Conservation (phyloP, 352 stramenopile genomes). For the Phytopythium delawarense region DNA sequence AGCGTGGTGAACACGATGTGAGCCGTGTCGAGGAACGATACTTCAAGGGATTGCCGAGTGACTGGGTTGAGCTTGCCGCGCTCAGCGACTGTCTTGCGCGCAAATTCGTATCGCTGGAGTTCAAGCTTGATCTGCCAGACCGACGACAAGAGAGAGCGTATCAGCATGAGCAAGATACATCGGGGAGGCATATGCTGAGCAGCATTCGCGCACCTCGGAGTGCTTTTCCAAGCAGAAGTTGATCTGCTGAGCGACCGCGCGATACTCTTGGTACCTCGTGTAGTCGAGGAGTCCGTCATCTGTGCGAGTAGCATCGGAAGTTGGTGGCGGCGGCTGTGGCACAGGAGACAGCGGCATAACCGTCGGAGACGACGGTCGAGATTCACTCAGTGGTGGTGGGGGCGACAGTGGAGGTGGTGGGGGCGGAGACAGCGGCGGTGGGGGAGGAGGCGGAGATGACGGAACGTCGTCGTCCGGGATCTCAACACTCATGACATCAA, state of each 20-base stretch:
- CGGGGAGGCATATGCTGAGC: conserved; percentile 3
- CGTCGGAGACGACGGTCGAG: conserved; percentile 30
- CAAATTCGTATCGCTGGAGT: conserved; percentile 79
- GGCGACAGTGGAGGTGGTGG: conserved; percentile 24
- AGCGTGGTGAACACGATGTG: conserved; percentile 93
- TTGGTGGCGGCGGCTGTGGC: conserved; percentile 16
- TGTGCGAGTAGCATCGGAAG: conserved; percentile 4
- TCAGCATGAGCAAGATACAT: not conserved
- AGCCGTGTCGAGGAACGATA: conserved; percentile 86
- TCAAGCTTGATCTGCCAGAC: conserved; percentile 66
- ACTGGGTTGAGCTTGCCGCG: conserved; percentile 54
- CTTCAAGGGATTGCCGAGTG: conserved; percentile 76
- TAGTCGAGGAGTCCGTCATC: conserved; percentile 56
- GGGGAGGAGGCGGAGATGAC: conserved; percentile 34
- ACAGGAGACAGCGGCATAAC: conserved; percentile 31
- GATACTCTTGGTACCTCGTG: conserved; percentile 64
- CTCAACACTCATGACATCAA: no score
- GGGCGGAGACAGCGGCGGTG: conserved; percentile 22
- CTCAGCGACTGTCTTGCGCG: conserved; percentile 56
- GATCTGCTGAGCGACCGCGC: conserved; percentile 65
- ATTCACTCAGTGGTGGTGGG: conserved; percentile 12
- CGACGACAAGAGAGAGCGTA: not conserved
- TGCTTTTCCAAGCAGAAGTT: conserved; percentile 77
- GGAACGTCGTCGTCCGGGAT: conserved; percentile 10
- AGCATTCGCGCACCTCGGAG: conserved; percentile 40